A percentile compares a stretch with the other conserved stretches of the same genome.
Conservation (phyloP, 257 asterid genomes). For the Ophiorrhiza pumila region DNA sequence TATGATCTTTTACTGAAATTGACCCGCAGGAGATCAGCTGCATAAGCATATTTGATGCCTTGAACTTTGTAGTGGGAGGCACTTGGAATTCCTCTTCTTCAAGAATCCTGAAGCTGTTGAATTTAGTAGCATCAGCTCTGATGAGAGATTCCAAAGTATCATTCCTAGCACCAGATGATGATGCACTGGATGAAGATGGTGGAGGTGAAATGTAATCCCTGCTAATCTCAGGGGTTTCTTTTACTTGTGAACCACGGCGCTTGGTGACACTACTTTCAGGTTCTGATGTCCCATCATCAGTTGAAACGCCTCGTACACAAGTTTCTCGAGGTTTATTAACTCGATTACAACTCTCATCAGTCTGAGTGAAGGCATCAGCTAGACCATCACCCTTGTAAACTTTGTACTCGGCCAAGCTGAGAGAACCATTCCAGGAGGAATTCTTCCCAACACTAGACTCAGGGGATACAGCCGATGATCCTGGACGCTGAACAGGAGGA, state of each 20-base stretch:
- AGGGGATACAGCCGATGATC: slow-evolving; percentile 62
- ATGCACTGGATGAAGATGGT: slow-evolving; percentile 65
- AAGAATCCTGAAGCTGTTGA: slow-evolving; percentile 71
- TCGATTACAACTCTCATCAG: slow-evolving; percentile 56
- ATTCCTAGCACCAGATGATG: slow-evolving; percentile 71
- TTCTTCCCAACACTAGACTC: slow-evolving; percentile 56
- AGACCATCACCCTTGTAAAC: slow-evolving; percentile 64
- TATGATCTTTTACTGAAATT: slow-evolving; percentile 79
- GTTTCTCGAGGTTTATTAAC: slow-evolving; percentile 39
- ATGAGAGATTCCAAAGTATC: slow-evolving; percentile 90
- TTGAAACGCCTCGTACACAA: slow-evolving; percentile 67
- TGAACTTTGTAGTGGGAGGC: slow-evolving; percentile 54
- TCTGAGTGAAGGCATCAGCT: slow-evolving; percentile 95
- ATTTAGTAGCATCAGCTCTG: slow-evolving; percentile 73
- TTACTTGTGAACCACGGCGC: slow-evolving; percentile 30
- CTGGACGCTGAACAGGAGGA: slow-evolving; percentile 54
- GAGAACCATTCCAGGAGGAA: slow-evolving; percentile 66
- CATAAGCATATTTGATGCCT: slow-evolving; percentile 83
- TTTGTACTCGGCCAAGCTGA: slow-evolving; percentile 74
- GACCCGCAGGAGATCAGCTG: slow-evolving; percentile 95
- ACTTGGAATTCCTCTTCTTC: slow-evolving; percentile 60
- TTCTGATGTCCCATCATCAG: slow-evolving; percentile 56
- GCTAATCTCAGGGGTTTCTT: slow-evolving; percentile 49
- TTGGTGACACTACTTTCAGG: slow-evolving; percentile 30
- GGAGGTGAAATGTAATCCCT: slow-evolving; percentile 62